phyloP scores from a whole-genome alignment of 345 rosid genomes.

The Litchi chinensis region DNA sequence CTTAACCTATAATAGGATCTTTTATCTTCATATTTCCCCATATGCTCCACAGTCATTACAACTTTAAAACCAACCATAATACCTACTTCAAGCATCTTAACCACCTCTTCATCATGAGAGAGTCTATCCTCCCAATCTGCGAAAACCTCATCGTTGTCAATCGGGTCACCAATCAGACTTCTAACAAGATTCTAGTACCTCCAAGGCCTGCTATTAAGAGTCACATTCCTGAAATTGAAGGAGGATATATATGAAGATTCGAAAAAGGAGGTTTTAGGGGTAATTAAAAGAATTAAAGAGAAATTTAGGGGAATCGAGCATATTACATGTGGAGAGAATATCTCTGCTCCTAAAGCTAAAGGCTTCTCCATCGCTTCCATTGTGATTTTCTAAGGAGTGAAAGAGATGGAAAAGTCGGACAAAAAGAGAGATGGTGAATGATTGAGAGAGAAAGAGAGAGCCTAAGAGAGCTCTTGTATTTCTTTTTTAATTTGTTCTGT shows the following conservation, averaged over 20 bases:
- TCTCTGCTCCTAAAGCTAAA: conserved; percentile 66
- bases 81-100: too few relatives aligned
- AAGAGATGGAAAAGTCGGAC: conserved; percentile 45
- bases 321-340: conserved; percentile 66
- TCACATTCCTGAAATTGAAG: conserved; percentile 57
- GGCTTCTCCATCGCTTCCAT: conserved; percentile 70
- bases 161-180: conserved; percentile 52
- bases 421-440: too few relatives aligned
- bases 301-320: conserved; percentile 43
- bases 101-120: conserved; percentile 41
- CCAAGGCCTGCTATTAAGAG: conserved; percentile 45
- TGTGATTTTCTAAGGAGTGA: conserved; percentile 45
- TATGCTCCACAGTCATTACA: background rate
- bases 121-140: conserved; percentile 55
- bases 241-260: conserved; percentile 42
- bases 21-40: conserved; percentile 63
- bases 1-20: conserved; percentile 17
- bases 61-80: too few relatives aligned
- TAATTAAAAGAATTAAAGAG: conserved; percentile 49
- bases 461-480: too few relatives aligned
- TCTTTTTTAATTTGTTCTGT: too few relatives aligned
- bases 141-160: conserved; percentile 83
- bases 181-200: conserved; percentile 28
- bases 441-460: too few relatives aligned
- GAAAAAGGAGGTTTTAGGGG: conserved; percentile 57